phyloP scores from a whole-genome alignment of 2,329 filamentous ascomycete genomes.

The Chaetomium sp. region DNA sequence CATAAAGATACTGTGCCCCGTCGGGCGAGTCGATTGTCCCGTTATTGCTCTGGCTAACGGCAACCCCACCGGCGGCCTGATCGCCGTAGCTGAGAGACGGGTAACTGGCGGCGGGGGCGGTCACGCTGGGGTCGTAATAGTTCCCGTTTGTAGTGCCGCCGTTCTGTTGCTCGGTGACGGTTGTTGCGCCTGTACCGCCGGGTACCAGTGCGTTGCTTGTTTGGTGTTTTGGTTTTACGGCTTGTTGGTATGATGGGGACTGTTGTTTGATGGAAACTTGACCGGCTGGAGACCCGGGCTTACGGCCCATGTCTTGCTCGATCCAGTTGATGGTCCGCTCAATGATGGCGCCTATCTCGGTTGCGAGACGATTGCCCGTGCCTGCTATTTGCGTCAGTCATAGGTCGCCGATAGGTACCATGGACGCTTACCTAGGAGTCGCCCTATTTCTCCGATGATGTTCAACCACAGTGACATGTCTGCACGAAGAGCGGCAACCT shows the following conservation, averaged over 20 bases:
- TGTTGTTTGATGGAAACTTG: conserved; percentile 21
- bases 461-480: conserved; percentile 72
- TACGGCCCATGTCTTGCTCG: conserved; percentile 51
- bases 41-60: conserved; percentile 28
- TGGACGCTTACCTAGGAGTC: conserved; percentile 60
- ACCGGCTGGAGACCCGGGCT: conserved; percentile 31
- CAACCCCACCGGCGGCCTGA: conserved; percentile 22
- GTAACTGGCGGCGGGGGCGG: conserved; percentile 28
- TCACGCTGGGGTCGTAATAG: conserved; percentile 31
- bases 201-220: conserved; percentile 13
- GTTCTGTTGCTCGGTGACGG: conserved; percentile 23
- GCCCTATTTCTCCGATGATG: conserved; percentile 67
- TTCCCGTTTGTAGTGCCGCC: conserved; percentile 28
- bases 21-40: conserved; percentile 25
- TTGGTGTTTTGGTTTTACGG: conserved; percentile 16
- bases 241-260: conserved; percentile 26
- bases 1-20: conserved; percentile 32
- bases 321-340: conserved; percentile 57
- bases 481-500: conserved; percentile 60
- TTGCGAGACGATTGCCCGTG: conserved; percentile 47
- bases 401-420: too few relatives aligned
- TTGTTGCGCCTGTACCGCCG: background rate
- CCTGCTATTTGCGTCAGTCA: conserved; percentile 40
- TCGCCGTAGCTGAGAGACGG: conserved; percentile 31
- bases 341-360: conserved; percentile 52